Conservation (phyloP, 768 basidiomycete species). For the Hypholoma sublateritium region DNA sequence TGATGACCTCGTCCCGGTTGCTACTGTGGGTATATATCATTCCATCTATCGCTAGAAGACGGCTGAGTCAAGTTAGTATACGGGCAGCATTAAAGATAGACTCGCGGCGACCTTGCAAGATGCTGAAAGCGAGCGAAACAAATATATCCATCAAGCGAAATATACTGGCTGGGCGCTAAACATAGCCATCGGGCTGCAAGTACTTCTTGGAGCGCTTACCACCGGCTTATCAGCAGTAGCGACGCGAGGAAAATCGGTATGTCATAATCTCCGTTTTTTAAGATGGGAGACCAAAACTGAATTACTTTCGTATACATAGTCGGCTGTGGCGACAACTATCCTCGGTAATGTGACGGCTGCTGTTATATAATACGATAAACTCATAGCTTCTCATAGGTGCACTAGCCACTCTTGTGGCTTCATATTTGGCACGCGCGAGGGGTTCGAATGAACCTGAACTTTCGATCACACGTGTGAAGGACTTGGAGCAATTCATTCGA, state of each 20-base stretch:
- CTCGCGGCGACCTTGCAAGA: not conserved
- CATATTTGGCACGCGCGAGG: slow-evolving; percentile 69
- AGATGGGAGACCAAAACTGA: not conserved
- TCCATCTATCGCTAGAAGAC: too few species aligned
- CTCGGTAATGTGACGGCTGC: slow-evolving; percentile 28
- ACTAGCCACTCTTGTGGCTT: slow-evolving; percentile 65
- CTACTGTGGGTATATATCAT: too few species aligned
- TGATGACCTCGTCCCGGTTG: too few species aligned
- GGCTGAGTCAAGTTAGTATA: not conserved
- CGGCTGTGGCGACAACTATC: slow-evolving; percentile 34
- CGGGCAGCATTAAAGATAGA: not conserved
- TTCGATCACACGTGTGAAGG: slow-evolving; percentile 53
- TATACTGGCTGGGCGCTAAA: slow-evolving; percentile 36
- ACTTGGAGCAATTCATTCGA: slow-evolving; percentile 67
- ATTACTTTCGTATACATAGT: slow-evolving; percentile 18
- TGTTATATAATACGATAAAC: not conserved
- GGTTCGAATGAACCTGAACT: slow-evolving; percentile 71
- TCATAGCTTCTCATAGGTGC: slow-evolving; percentile 40
- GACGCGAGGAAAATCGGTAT: slow-evolving; percentile 37
- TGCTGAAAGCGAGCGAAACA: slow-evolving; percentile 43
- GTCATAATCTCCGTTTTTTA: slow-evolving; percentile 5
- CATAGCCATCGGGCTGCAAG: slow-evolving; percentile 59
- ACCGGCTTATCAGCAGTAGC: slow-evolving; percentile 57
- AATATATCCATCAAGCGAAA: slow-evolving; percentile 46
- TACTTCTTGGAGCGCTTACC: slow-evolving; percentile 63